Percentiles rank a stretch among this genome's conserved stretches.
Evolutionary conservation across 257 asterid genomes (phyloP).

Genomic region (Scutellaria minor): DNA sequence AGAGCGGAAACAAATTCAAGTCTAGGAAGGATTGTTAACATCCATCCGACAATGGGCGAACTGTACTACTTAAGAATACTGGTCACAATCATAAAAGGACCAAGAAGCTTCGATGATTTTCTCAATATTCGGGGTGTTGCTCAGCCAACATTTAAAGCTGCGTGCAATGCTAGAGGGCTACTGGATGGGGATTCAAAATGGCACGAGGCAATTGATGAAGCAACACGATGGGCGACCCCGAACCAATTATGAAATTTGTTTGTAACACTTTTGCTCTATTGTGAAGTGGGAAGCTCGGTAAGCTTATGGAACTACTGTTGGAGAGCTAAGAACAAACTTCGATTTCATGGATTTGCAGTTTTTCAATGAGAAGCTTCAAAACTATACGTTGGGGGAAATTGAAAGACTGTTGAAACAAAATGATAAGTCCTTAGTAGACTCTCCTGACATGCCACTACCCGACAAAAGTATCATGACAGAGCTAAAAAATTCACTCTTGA

Average conservation of each 20-base stretch:
- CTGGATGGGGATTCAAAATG: background rate
- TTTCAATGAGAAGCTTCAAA: background rate
- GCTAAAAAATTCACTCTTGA: no score
- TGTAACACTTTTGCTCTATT: background rate
- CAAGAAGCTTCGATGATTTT: background rate
- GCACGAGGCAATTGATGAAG: background rate
- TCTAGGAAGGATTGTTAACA: background rate
- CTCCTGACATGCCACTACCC: no score
- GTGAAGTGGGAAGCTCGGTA: background rate
- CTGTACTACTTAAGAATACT: background rate
- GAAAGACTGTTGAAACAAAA: no score
- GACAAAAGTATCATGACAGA: background rate
- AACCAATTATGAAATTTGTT: background rate
- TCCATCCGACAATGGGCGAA: background rate
- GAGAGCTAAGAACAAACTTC: background rate
- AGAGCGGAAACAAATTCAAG: background rate
- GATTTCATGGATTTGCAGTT: background rate
- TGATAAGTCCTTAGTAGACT: no score
- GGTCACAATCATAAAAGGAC: background rate
- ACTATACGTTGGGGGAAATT: background rate
- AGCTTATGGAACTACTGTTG: background rate
- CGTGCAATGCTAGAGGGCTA: background rate
- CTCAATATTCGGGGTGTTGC: background rate
- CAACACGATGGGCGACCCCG: background rate
- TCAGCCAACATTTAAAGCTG: background rate